Evolutionary conservation across 306 rosid species (phyloP).

Genomic region (Astragalus membranaceus): DNA sequence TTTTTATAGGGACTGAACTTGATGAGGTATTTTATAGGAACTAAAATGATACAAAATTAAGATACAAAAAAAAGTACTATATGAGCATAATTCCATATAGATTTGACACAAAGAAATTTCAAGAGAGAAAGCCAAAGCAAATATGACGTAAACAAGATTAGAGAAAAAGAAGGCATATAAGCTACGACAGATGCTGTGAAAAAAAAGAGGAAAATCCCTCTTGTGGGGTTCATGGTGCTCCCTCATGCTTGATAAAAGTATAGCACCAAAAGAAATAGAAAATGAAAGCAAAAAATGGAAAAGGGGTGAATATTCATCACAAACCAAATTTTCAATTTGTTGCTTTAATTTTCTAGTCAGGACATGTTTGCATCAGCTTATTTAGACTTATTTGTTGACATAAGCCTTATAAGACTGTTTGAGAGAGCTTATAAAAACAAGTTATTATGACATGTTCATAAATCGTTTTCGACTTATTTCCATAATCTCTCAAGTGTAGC

Average conservation of each 20-base stretch:
- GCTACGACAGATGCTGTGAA: neutral
- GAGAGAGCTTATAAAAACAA: no score
- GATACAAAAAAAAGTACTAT: neutral
- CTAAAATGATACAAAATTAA: neutral
- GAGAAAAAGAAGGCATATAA: neutral
- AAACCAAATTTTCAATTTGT: neutral
- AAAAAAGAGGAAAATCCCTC: neutral
- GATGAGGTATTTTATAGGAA: no score
- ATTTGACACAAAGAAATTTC: neutral
- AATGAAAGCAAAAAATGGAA: neutral
- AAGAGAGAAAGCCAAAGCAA: neutral
- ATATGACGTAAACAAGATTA: neutral
- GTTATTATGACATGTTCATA: no score
- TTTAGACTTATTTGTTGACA: no score
- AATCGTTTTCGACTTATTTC: no score
- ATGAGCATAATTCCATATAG: neutral
- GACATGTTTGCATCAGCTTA: no score
- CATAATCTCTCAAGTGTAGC: no score
- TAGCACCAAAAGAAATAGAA: conserved; percentile 6
- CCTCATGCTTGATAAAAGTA: neutral
- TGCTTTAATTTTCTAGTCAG: no score
- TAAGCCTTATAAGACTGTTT: no score
- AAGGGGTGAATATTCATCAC: neutral
- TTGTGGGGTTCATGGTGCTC: neutral
- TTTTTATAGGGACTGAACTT: no score